Evolutionary conservation across 768 basidiomycete genomes (phyloP).

Genomic region (Tulasnella sp.): DNA sequence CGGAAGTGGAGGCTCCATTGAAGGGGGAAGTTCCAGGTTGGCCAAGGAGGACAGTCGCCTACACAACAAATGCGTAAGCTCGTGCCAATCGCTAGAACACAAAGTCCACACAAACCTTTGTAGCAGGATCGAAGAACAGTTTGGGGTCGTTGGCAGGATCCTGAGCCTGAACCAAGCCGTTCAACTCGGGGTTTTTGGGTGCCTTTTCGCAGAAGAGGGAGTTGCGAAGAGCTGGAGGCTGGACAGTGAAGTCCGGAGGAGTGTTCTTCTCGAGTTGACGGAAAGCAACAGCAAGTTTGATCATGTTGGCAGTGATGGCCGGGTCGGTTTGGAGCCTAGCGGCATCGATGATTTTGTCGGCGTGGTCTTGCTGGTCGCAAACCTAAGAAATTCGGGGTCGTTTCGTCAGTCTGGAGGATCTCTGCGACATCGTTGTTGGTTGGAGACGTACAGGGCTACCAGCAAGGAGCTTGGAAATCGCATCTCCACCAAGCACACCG

Average conservation of each 20-base stretch:
- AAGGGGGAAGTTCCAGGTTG: conserved; percentile 47
- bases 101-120: not conserved
- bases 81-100: too few relatives aligned
- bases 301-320: conserved; percentile 19
- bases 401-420: not conserved
- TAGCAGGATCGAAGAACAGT: conserved; percentile 6
- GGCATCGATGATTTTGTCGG: conserved; percentile 2
- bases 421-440: not conserved
- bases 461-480: not conserved
- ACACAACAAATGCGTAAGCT: too few relatives aligned
- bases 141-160: conserved; percentile 31
- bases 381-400: not conserved
- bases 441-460: not conserved
- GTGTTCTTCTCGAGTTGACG: conserved; percentile 12
- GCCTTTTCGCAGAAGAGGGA: conserved; percentile 51
- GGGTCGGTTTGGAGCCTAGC: not conserved
- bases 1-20: conserved; percentile 36
- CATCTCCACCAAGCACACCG: not conserved
- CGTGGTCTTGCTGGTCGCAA: conserved; percentile 2
- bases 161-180: conserved; percentile 54
- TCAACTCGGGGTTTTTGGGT: conserved; percentile 45
- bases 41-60: conserved; percentile 33
- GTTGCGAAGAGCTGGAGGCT: conserved; percentile 49
- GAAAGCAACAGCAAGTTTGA: conserved; percentile 5
- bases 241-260: conserved; percentile 32